Conservation (phyloP, 2,329 filamentous ascomycete species). For the Gaeumannomyces sp. region DNA sequence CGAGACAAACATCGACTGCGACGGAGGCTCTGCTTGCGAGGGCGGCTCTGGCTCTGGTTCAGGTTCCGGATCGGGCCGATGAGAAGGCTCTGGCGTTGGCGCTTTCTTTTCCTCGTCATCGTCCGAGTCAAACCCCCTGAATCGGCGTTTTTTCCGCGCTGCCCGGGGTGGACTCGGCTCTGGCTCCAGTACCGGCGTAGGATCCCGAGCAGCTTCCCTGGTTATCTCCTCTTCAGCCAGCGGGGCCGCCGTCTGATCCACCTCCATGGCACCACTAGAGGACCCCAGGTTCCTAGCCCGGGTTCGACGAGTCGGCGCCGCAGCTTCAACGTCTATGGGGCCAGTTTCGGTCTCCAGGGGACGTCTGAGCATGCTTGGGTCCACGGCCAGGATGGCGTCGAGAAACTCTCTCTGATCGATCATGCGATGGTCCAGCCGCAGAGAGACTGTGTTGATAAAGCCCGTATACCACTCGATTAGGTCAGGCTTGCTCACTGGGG, state of each 20-base stretch:
- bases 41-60: background rate
- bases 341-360: conserved; percentile 50
- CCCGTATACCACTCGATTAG: conserved; percentile 60
- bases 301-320: conserved; percentile 6
- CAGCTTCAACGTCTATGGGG: conserved; percentile 19
- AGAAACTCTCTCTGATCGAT: conserved; percentile 89
- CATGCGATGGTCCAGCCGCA: conserved; percentile 70
- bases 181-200: background rate
- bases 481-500: conserved; percentile 42
- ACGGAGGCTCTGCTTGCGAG: conserved; percentile 15
- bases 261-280: conserved; percentile 18
- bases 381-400: conserved; percentile 77
- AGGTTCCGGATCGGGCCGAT: too few species aligned
- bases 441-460: conserved; percentile 63
- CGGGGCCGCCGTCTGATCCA: conserved; percentile 18
- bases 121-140: conserved; percentile 63
- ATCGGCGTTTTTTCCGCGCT: conserved; percentile 38
- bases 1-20: conserved; percentile 51
- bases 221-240: conserved; percentile 14
- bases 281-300: background rate
- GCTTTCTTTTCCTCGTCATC: conserved; percentile 29
- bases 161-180: conserved; percentile 9
- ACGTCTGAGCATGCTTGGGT: conserved; percentile 65
- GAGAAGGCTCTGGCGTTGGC: conserved; percentile 9
- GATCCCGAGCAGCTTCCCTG: conserved; percentile 10